Conservation (phyloP, 352 stramenopile species). For the Phytopythium chamaehyphon region DNA sequence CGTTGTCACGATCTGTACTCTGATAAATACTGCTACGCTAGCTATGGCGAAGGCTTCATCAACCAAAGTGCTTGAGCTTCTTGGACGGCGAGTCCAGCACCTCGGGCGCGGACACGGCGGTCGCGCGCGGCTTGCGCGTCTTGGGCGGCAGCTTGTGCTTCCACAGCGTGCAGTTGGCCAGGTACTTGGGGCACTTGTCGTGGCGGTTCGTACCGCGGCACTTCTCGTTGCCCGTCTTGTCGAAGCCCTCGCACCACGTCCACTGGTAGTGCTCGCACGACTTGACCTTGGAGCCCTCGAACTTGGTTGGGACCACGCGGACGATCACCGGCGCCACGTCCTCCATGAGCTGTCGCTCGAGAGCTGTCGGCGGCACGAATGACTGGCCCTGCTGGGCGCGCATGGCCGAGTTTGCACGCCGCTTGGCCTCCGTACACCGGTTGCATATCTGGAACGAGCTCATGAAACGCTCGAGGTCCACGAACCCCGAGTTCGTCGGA, state of each 20-base stretch:
- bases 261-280: conserved; percentile 85
- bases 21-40: not conserved
- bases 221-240: conserved; percentile 83
- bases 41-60: too few species aligned
- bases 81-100: conserved; percentile 83
- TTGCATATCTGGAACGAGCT: conserved; percentile 87
- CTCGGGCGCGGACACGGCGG: conserved; percentile 17
- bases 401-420: conserved; percentile 49
- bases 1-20: not conserved
- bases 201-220: conserved; percentile 81
- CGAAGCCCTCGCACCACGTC: conserved; percentile 84
- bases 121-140: conserved; percentile 68
- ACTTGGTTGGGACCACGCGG: conserved; percentile 58
- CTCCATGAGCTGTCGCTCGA: conserved; percentile 71
- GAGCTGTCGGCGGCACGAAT: conserved; percentile 32
- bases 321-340: conserved; percentile 76
- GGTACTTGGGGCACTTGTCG: conserved; percentile 84
- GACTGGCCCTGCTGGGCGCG: conserved; percentile 50
- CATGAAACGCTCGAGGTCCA: conserved; percentile 77
- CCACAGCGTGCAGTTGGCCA: conserved; percentile 84
- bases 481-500: conserved; percentile 27
- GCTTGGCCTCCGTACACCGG: conserved; percentile 75
- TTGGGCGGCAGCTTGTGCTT: conserved; percentile 86
- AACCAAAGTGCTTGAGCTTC: conserved; percentile 80
- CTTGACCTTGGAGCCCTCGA: conserved; percentile 78